Base-by-base conservation (phyloP, 164 flowering plant species). In the Liriodendron chinense region DNA sequence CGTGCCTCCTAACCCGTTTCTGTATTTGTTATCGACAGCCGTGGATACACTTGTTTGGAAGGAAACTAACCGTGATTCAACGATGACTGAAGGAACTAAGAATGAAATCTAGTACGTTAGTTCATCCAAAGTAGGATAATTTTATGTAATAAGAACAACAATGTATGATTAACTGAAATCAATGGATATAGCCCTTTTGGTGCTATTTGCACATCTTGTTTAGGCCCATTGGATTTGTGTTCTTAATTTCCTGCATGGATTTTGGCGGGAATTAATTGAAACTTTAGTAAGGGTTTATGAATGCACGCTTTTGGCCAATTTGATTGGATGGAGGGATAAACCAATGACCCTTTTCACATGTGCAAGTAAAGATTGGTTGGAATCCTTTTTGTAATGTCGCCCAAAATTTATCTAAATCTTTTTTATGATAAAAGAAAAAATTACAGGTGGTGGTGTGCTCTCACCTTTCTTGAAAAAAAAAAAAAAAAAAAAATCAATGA, bases 61-160 rank as follows among this genome's bases (percentile, higher is more conserved):
- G 74, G 63, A 48, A 76, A 79, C 62, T 77, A 72, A 61, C 79
- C 77, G 1, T 47, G 78, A 49, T 80, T 80, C 53, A 49, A 24
- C 1, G 2, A 26, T 9, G 22, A 64, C 67, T 22, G 34, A 10
- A 64, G 24, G 4, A 1, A 22, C 26, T 64, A 16, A 9, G 20
- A 16, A 0, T 64, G 67, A 12, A 64, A 23, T 1, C 4, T 7
- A 4, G 5, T 4, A 3, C 43, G 43, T 7, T 34, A 4, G 7
- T 34, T 34, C 43, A 7, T 34, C 43, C 43, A 6, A 34, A 34
- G 43, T 34, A 34, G 43, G 43, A 34, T 34, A 7, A 34, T 34
- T 34, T 34, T 34, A 34, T 34, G 43, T 34, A 34, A 34, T 34
- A 34, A 34, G 43, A 34, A 34, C 7, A 34, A 34, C 34, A 34